Evolutionary conservation across 1,284 basidiomycete species (phyloP).

Genomic region (Sporisorium reilianum): DNA sequence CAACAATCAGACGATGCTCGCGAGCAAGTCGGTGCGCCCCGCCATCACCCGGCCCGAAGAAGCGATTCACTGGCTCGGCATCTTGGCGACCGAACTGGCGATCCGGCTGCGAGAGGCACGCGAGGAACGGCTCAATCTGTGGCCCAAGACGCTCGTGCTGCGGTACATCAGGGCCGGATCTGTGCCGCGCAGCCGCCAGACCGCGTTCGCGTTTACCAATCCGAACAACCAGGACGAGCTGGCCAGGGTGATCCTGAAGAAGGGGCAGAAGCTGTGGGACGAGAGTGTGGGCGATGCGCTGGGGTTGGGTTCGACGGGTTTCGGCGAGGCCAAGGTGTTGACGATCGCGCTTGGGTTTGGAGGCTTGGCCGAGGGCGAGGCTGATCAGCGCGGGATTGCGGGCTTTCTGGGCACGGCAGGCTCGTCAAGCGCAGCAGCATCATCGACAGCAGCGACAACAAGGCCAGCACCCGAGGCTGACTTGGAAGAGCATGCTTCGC

Average conservation of each 20-base stretch:
- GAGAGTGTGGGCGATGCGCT: slow-evolving; percentile 76
- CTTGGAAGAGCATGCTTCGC: slow-evolving; percentile 13
- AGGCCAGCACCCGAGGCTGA: slow-evolving; percentile 20
- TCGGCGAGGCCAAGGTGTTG: slow-evolving; percentile 73
- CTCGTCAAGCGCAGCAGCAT: slow-evolving; percentile 32
- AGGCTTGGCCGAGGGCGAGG: slow-evolving; percentile 82
- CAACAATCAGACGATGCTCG: slow-evolving; percentile 63
- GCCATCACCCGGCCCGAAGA: slow-evolving; percentile 51
- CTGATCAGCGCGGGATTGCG: slow-evolving; percentile 86
- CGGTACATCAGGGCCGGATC: slow-evolving; percentile 73
- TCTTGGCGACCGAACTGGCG: slow-evolving; percentile 88
- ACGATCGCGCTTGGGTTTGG: slow-evolving; percentile 83
- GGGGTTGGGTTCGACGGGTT: slow-evolving; percentile 8
- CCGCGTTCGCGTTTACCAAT: slow-evolving; percentile 78
- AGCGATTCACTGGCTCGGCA: slow-evolving; percentile 84
- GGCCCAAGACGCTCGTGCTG: slow-evolving; percentile 89
- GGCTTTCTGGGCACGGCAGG: slow-evolving; percentile 77
- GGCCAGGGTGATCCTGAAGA: slow-evolving; percentile 78
- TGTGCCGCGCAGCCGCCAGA: slow-evolving; percentile 80
- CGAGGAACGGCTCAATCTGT: slow-evolving; percentile 77
- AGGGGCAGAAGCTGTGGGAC: slow-evolving; percentile 86
- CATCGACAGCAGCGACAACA: slow-evolving; percentile 34
- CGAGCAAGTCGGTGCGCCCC: slow-evolving; percentile 63
- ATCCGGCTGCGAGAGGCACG: slow-evolving; percentile 86
- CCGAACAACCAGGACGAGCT: slow-evolving; percentile 45